Evolutionary conservation across 2,329 filamentous ascomycete species (phyloP).

Genomic region (Bipolaris bicolor): DNA sequence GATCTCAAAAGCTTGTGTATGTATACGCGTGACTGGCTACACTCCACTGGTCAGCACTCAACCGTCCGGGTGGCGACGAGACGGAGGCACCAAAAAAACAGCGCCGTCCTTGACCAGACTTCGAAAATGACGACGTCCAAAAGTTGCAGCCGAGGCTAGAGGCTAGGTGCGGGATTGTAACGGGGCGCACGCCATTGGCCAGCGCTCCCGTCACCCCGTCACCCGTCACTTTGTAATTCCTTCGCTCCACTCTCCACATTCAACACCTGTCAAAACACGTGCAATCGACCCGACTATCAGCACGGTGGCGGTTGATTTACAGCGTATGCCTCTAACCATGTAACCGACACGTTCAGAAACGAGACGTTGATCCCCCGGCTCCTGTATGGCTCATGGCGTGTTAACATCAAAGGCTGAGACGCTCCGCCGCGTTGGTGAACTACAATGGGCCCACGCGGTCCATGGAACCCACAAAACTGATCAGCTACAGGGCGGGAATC

Average conservation of each 20-base stretch:
- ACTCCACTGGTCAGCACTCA: constrained; percentile 6
- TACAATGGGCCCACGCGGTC: background rate
- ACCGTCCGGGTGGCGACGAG: constrained; percentile 15
- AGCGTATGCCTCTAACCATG: background rate
- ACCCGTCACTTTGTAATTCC: background rate
- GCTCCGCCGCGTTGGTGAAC: background rate
- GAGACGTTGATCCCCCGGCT: background rate
- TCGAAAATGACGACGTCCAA: constrained; percentile 31
- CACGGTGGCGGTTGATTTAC: background rate
- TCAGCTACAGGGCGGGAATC: background rate
- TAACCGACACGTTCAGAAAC: background rate
- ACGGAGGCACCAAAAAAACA: constrained; percentile 13
- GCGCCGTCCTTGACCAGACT: constrained; percentile 24
- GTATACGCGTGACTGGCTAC: constrained; percentile 1
- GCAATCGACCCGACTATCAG: background rate
- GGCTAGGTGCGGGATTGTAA: constrained; percentile 35
- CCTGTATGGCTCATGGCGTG: background rate
- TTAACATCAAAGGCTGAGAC: background rate
- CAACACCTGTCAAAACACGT: background rate
- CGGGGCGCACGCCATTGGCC: constrained; percentile 32
- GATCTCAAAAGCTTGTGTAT: background rate
- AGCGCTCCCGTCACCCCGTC: background rate
- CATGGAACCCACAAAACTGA: background rate
- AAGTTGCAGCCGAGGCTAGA: constrained; percentile 33
- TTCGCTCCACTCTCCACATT: background rate